Conservation (phyloP, 163 green algal genomes). For the Coccomyxa subellipsoidea region DNA sequence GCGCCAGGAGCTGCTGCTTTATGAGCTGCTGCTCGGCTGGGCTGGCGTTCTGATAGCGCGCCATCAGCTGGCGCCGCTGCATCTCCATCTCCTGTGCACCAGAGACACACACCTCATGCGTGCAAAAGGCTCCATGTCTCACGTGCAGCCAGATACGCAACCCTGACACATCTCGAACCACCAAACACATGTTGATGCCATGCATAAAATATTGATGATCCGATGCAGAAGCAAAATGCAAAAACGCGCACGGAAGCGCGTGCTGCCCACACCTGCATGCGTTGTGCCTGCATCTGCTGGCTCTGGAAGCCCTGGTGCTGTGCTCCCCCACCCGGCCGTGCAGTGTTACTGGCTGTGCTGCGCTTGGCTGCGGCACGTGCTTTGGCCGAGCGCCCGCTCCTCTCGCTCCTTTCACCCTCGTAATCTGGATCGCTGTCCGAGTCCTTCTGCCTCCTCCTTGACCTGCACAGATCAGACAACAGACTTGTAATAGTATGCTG, state of each 20-base stretch:
- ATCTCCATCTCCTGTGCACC: not conserved
- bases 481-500: too few relatives aligned
- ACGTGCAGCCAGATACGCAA: too few relatives aligned
- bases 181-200: too few relatives aligned
- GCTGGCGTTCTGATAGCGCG: not conserved
- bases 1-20: slow-evolving; percentile 1
- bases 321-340: not conserved
- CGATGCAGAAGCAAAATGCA: too few relatives aligned
- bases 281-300: not conserved
- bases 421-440: slow-evolving; percentile 3
- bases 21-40: not conserved
- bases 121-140: too few relatives aligned
- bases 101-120: too few relatives aligned
- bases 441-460: not conserved
- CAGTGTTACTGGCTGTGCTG: not conserved
- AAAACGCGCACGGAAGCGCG: too few relatives aligned
- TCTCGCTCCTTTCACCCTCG: not conserved
- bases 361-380: not conserved
- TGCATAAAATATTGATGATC: too few relatives aligned
- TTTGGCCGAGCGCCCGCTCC: not conserved
- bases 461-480: not conserved
- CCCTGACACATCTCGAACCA: too few relatives aligned
- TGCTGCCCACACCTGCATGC: not conserved
- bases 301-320: not conserved
- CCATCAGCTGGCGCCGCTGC: slow-evolving; percentile 6